phyloP scores from a whole-genome alignment of 495 filamentous ascomycete species.

The Aspergillus avenaceus region DNA sequence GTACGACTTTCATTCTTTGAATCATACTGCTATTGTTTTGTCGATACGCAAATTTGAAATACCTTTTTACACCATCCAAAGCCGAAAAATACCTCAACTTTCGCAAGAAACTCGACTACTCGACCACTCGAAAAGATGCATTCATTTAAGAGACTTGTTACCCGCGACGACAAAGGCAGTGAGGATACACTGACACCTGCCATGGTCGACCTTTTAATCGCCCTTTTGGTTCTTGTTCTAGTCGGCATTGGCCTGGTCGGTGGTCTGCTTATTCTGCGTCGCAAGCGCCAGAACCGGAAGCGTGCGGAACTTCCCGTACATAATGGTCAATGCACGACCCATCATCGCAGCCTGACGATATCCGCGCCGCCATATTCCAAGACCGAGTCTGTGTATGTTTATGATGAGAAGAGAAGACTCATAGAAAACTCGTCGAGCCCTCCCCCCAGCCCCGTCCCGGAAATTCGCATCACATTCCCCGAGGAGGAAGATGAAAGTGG shows the following conservation, averaged over 20 bases:
- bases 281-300: constrained; percentile 50
- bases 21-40: background rate
- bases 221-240: constrained; percentile 71
- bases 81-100: background rate
- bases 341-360: constrained; percentile 66
- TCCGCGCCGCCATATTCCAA: constrained; percentile 50
- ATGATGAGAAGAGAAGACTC: constrained; percentile 68
- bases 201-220: constrained; percentile 71
- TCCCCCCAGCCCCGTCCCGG: constrained; percentile 81
- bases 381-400: constrained; percentile 65
- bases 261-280: constrained; percentile 66
- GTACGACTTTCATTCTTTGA: background rate
- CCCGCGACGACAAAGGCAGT: constrained; percentile 42
- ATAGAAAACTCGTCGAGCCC: constrained; percentile 70
- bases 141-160: constrained; percentile 43
- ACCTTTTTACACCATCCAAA: background rate
- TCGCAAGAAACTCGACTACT: constrained; percentile 1
- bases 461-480: constrained; percentile 97
- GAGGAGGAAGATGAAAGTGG: constrained; percentile 87
- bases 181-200: constrained; percentile 42
- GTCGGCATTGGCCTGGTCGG: constrained; percentile 62
- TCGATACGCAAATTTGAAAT: background rate
- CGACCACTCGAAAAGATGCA: constrained; percentile 37
- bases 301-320: constrained; percentile 56
- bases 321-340: constrained; percentile 49